phyloP scores from a whole-genome alignment of 1,284 basidiomycete species.

The Trichosporon faecale region DNA sequence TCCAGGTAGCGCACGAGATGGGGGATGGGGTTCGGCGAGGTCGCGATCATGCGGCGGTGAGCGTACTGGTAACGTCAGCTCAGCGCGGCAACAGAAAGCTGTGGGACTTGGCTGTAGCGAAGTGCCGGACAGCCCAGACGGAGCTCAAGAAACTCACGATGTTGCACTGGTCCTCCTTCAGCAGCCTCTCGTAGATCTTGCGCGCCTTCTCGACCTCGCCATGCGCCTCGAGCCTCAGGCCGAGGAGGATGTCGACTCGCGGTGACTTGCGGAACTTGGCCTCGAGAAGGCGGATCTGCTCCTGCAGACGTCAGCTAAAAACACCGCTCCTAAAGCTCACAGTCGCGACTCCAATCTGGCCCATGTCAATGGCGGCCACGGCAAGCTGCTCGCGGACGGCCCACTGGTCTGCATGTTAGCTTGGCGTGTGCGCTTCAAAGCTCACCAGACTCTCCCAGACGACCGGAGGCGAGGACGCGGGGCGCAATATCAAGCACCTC shows the following conservation, averaged over 20 bases:
- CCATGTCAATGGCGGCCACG: conserved; percentile 80
- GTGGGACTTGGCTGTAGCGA: neutral
- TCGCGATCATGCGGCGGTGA: conserved; percentile 79
- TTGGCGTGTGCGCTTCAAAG: neutral
- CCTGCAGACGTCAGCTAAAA: conserved; percentile 49
- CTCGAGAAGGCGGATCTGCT: conserved; percentile 65
- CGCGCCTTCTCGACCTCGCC: conserved; percentile 53
- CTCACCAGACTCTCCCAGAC: conserved; percentile 42
- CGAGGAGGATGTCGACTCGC: conserved; percentile 76
- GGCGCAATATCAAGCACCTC: conserved; percentile 66
- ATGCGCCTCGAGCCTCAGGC: conserved; percentile 77
- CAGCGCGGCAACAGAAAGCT: neutral
- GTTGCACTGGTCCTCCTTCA: conserved; percentile 70
- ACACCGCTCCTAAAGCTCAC: conserved; percentile 56
- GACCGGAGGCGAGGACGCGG: conserved; percentile 56
- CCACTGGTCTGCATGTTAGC: conserved; percentile 61
- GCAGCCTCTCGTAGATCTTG: conserved; percentile 60
- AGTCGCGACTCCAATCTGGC: conserved; percentile 72
- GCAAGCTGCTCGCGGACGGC: conserved; percentile 82
- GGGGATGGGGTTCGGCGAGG: conserved; percentile 46
- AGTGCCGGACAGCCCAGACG: neutral
- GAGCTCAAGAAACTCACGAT: conserved; percentile 59
- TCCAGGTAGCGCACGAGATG: conserved; percentile 74
- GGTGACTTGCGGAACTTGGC: conserved; percentile 76
- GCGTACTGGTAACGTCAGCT: conserved; percentile 58